Base-by-base conservation (phyloP, 2,329 filamentous ascomycete genomes). In the Hirsutella minnesotensis region DNA sequence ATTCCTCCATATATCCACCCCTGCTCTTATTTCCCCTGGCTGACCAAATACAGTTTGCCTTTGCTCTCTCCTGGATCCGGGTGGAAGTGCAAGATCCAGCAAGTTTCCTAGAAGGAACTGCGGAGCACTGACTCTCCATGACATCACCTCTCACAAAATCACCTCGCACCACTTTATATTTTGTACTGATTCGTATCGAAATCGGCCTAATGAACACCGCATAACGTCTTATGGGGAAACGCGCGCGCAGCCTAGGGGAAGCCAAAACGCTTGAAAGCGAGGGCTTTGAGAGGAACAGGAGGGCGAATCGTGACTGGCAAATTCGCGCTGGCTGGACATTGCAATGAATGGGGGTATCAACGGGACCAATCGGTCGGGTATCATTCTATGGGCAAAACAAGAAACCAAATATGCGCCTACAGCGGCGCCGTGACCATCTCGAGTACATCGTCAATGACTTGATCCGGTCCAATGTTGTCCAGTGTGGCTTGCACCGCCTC, bases 31-130 rank as follows among this genome's bases (percentile, higher is more conserved):
- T 5, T 33, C 4, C 33, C 5, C 15, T 35, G 16, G 15, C 16
- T 16, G 16, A n/a, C 15, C 33, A 35, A 16, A n/a, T 16, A 16
- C 43, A 94, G 88, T 74, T 70, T 95, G 54, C 90, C 89, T 30
- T 73, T 95, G 36, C 70, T 95, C 46, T 81, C 79, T 51, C 75
- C 86, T 59, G 78, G 78, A 46, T 94, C 87, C 20, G 89, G 89
- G 49, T 95, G 90, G 90, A 70, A 85, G 54, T 95, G 89, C 72
- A 88, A 82, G 67, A 70, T 95, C 53, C 83, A 77, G 53, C 74
- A 94, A 67, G 67, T 92, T 47, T 72, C 76, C 55, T 82, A 75
- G 50, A 56, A 29, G 41, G 45, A 35, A 18, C 16, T 35, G 10
- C 9, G 15, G 15, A 18, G 7, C 7, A 27, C 12, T 27, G 24